These are phyloP conservation scores for Neofusicoccum ribis DNA, from an alignment of 2,329 filamentous ascomycete species.

Conservation along the genomic window DNA sequence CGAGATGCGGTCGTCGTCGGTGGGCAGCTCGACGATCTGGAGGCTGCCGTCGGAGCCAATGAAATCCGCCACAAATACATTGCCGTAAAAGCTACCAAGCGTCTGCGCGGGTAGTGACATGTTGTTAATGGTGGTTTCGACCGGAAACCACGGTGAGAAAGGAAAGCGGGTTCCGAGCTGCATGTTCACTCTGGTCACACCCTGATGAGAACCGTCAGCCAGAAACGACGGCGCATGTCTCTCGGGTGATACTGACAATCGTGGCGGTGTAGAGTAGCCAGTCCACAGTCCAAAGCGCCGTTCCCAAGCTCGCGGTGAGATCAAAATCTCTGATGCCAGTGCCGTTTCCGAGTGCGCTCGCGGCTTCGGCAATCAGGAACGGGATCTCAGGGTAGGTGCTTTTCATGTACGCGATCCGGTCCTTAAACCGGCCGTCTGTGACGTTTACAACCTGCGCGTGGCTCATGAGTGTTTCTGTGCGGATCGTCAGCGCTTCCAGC, in stretches of 20 bases:
- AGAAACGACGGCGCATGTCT: background rate
- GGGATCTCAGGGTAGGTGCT: background rate
- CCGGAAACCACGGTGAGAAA: constrained; percentile 2
- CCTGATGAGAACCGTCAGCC: background rate
- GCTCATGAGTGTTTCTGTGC: constrained; percentile 16
- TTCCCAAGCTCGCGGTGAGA: constrained; percentile 10
- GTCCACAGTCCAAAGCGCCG: constrained; percentile 14
- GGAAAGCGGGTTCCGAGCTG: constrained; percentile 4
- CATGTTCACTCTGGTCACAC: constrained; percentile 12
- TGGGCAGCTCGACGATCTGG: background rate
- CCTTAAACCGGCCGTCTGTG: constrained; percentile 1
- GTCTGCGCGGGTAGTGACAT: constrained; percentile 1
- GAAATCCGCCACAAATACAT: constrained; percentile 12
- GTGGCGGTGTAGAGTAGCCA: constrained; percentile 10
- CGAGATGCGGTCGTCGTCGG: background rate
- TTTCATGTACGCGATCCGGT: constrained; percentile 12
- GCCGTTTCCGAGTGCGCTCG: background rate
- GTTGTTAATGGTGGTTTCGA: background rate
- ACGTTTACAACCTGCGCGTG: background rate
- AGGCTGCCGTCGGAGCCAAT: background rate
- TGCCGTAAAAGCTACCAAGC: constrained; percentile 15
- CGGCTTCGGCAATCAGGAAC: constrained; percentile 9
- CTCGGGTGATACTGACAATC: background rate
- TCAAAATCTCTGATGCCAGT: constrained; percentile 13
- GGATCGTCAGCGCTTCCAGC: background rate